Base-by-base conservation (phyloP, 2,329 filamentous ascomycete genomes). In the Claviceps pazoutovae region DNA sequence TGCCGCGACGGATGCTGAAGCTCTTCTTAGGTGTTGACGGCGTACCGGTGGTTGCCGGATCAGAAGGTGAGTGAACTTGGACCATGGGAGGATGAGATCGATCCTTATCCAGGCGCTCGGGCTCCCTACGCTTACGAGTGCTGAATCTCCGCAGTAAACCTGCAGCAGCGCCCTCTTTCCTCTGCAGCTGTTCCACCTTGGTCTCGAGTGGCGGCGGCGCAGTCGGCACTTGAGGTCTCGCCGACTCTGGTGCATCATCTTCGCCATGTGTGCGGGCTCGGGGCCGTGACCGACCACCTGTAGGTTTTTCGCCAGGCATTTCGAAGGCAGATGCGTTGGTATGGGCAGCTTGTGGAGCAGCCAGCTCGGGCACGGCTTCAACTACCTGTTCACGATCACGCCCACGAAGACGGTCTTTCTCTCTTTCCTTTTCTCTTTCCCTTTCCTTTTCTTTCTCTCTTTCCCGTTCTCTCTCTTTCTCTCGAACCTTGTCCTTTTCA, bases 201-300 rank as follows among this genome's bases (percentile, higher is more conserved):
- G 80, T 74, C 26, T 83, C 76, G 61, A 58, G 78, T 60, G 58
- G 74, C 16, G 64, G 59, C 61, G 58, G 78, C 8, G 62, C 59
- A 5, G 56, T 52, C 23, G 59, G 58, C 1, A 56, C 49, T 30
- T 60, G 62, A 48, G 42, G 30, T 42, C 64, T 68, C 26, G 57
- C 57, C 41, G 53, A 76, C 48, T 95, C 87, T 0, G 83, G 77
- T 11, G 88, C 78, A 53, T 98, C 93, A 56, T 97, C 91, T 66
- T 97, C 93, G 16, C 91, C 93, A 62, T 97, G 91, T 0, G 93
- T 97, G 57, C 93, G 79, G 38, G 93, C 89, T 48, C 93, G 79
- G 7, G 90, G 88, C 48, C 93, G 78, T 37, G 87, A 84, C 54
- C 91, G 78, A 45, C 88, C 87, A 44, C 89, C 88, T 1, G 87